Conservation (phyloP, 2,329 filamentous ascomycete species). For the Neophaeococcomyces aloes region DNA sequence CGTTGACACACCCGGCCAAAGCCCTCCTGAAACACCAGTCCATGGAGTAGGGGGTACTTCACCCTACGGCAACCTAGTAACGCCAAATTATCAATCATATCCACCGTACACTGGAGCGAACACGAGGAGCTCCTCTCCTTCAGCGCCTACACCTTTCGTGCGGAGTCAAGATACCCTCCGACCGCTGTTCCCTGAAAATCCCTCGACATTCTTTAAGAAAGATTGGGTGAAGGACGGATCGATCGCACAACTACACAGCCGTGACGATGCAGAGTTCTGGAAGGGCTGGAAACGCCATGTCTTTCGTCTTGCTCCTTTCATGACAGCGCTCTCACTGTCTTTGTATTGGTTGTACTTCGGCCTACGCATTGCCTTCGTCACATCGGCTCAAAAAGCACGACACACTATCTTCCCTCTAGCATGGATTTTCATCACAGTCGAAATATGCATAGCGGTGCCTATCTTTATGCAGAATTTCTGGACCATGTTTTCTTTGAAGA, state of each 20-base stretch:
- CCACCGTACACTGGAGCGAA: slow-evolving; percentile 11
- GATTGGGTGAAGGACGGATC: slow-evolving; percentile 31
- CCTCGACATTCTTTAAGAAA: slow-evolving; percentile 25
- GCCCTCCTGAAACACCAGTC: slow-evolving; percentile 3
- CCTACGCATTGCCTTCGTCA: slow-evolving; percentile 43
- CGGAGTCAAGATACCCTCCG: slow-evolving; percentile 28
- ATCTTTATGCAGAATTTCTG: slow-evolving; percentile 48
- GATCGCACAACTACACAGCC: slow-evolving; percentile 27
- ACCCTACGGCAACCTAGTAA: slow-evolving; percentile 3
- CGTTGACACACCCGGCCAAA: slow-evolving; percentile 5
- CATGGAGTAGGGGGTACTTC: slow-evolving; percentile 5
- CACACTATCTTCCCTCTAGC: slow-evolving; percentile 38
- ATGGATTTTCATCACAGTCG: slow-evolving; percentile 49
- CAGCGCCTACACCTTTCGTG: slow-evolving; percentile 26
- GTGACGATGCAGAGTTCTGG: slow-evolving; percentile 30
- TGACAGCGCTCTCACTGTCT: slow-evolving; percentile 27
- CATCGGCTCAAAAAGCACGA: slow-evolving; percentile 39
- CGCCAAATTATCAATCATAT: slow-evolving; percentile 13
- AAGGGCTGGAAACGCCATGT: slow-evolving; percentile 30
- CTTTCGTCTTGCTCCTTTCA: slow-evolving; percentile 27
- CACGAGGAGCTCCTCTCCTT: slow-evolving; percentile 22
- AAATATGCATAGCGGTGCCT: slow-evolving; percentile 40
- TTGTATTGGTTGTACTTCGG: slow-evolving; percentile 39
- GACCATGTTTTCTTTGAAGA: slow-evolving; percentile 49
- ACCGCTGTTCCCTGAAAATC: slow-evolving; percentile 25